phyloP scores from a whole-genome alignment of 768 basidiomycete genomes.

The Lactifluus volemus region DNA sequence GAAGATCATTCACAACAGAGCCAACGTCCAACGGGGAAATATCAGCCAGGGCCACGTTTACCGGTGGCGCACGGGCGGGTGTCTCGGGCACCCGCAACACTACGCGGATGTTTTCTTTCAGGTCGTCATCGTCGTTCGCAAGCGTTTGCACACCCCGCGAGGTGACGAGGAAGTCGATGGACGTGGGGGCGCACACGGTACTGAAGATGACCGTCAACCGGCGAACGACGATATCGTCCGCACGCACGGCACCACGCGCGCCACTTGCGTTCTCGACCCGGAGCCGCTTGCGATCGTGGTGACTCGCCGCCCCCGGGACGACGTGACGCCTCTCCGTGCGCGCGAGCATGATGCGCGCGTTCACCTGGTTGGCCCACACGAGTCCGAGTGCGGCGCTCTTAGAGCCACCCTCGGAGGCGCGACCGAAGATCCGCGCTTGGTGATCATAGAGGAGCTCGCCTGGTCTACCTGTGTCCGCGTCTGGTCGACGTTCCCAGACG shows the following conservation, averaged over 20 bases:
- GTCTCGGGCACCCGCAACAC: not conserved
- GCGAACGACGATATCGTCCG: conserved; percentile 48
- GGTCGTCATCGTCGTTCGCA: not conserved
- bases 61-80: not conserved
- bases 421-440: conserved; percentile 71
- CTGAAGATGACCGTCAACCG: conserved; percentile 74
- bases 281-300: conserved; percentile 26
- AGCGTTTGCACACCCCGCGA: conserved; percentile 40
- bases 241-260: conserved; percentile 21
- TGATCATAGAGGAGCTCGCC: conserved; percentile 52
- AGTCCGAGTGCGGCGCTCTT: conserved; percentile 85
- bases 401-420: conserved; percentile 43
- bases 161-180: conserved; percentile 71
- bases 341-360: conserved; percentile 73
- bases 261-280: conserved; percentile 12
- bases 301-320: conserved; percentile 31
- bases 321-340: conserved; percentile 64
- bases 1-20: conserved; percentile 8
- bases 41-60: not conserved
- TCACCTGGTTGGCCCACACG: conserved; percentile 91
- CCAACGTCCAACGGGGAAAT: conserved; percentile 15
- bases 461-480: conserved; percentile 22
- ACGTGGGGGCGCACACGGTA: conserved; percentile 44
- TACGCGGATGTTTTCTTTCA: not conserved
- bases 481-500: conserved; percentile 39